phyloP scores from a whole-genome alignment of 106 monocot genomes.

The Acorus gramineus region DNA sequence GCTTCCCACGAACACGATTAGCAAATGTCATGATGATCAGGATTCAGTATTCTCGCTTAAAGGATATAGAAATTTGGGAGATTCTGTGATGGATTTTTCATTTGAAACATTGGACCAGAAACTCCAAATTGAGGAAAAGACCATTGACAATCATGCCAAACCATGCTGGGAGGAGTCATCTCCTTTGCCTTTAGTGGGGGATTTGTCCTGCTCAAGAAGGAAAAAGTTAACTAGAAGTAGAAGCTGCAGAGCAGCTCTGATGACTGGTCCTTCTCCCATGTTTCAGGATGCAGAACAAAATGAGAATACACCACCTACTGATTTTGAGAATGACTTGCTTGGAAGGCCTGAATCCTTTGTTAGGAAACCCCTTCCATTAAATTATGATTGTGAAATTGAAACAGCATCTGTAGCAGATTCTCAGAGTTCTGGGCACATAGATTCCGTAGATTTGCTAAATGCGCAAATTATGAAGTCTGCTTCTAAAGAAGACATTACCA shows the following conservation, averaged over 20 bases:
- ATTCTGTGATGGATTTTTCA: conserved; percentile 11
- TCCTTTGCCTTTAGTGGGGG: conserved; percentile 12
- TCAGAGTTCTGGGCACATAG: neutral
- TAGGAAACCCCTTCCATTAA: conserved; percentile 15
- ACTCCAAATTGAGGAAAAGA: conserved; percentile 42
- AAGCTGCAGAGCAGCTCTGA: conserved; percentile 53
- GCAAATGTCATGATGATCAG: no score
- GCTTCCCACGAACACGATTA: neutral
- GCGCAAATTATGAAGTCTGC: conserved; percentile 13
- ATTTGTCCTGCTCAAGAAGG: conserved; percentile 20
- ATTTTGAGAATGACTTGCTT: conserved; percentile 38
- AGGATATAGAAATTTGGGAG: neutral
- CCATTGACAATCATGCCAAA: conserved; percentile 22
- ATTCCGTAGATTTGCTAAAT: conserved; percentile 3
- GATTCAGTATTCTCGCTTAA: no score
- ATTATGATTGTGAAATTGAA: conserved; percentile 4
- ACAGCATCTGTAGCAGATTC: neutral
- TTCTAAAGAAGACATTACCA: conserved; percentile 24
- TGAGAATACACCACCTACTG: conserved; percentile 55
- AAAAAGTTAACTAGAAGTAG: conserved; percentile 47
- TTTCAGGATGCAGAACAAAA: conserved; percentile 27
- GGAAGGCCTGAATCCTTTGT: conserved; percentile 42
- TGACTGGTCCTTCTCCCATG: conserved; percentile 25
- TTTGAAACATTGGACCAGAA: conserved; percentile 61
- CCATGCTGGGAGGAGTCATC: conserved; percentile 20